Evolutionary conservation across 441 rosid species (phyloP).

Genomic region (Arabidopsis hybrid): DNA sequence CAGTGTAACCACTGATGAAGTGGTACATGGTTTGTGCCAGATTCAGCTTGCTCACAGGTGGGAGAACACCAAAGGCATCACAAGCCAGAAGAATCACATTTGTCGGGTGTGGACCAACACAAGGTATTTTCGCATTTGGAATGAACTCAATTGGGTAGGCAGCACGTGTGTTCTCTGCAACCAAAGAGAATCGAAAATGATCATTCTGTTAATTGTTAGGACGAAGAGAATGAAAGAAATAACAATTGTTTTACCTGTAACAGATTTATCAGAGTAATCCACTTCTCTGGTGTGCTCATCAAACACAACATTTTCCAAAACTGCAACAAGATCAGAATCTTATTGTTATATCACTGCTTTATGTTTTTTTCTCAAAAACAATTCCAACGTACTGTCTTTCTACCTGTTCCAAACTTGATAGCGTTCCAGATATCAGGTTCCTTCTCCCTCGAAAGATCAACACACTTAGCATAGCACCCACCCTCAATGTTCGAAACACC

Average conservation of each 20-base stretch:
- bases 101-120: conserved; percentile 90
- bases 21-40: conserved; percentile 97
- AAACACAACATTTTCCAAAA: conserved; percentile 85
- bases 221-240: not conserved
- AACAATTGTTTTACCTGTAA: conserved; percentile 61
- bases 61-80: conserved; percentile 96
- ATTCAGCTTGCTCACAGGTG: conserved; percentile 94
- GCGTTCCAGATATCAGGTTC: conserved; percentile 99
- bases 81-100: conserved; percentile 95
- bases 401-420: conserved; percentile 95
- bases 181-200: conserved; percentile 10
- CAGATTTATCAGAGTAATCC: conserved; percentile 80
- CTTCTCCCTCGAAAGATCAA: conserved; percentile 89
- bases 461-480: conserved; percentile 97
- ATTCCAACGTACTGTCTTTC: not conserved
- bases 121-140: conserved; percentile 92
- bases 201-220: not conserved
- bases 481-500: conserved; percentile 99
- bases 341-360: conserved; percentile 11
- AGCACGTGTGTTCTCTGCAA: conserved; percentile 96
- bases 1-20: conserved; percentile 96
- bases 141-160: conserved; percentile 93
- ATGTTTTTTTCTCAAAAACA: not conserved
- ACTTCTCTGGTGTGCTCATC: conserved; percentile 93
- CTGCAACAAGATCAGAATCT: conserved; percentile 48